These are phyloP conservation scores for Apostasia shenzhenica DNA, from an alignment of 106 monocot genomes.

Conservation along the genomic window DNA sequence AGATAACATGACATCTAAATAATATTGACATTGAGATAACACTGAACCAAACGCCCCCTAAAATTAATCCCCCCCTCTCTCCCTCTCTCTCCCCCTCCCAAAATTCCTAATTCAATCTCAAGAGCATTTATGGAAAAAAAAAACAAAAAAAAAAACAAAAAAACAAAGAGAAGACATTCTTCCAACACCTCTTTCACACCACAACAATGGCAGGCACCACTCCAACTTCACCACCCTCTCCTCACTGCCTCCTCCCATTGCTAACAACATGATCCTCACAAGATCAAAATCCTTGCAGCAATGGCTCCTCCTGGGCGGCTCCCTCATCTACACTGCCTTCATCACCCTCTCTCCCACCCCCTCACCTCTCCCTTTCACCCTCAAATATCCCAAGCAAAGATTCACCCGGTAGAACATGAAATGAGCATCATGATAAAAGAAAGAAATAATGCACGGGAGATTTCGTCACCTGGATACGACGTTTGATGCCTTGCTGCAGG, in stretches of 20 bases:
- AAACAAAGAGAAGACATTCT: too few relatives aligned
- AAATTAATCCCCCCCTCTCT: too few relatives aligned
- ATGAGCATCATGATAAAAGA: not conserved
- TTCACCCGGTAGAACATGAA: not conserved
- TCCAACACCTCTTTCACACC: too few relatives aligned
- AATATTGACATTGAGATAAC: too few relatives aligned
- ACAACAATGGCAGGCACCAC: too few relatives aligned
- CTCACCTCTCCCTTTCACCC: not conserved
- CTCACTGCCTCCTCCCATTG: not conserved
- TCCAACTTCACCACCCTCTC: not conserved
- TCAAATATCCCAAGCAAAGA: not conserved
- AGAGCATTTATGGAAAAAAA: too few relatives aligned
- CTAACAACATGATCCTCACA: slow-evolving; percentile 2
- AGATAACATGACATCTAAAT: too few relatives aligned
- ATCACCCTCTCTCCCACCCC: not conserved
- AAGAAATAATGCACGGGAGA: not conserved
- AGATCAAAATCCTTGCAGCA: not conserved
- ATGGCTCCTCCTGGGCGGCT: not conserved
- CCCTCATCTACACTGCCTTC: not conserved
- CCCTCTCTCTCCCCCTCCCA: too few relatives aligned
- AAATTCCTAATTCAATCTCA: too few relatives aligned
- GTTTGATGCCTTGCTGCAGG: not conserved
- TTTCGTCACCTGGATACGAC: not conserved
- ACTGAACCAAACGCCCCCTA: too few relatives aligned
- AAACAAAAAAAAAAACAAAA: too few relatives aligned